These are phyloP conservation scores for Leucocoprinus leucothites DNA, from an alignment of 768 basidiomycete species.

Conservation along the genomic window DNA sequence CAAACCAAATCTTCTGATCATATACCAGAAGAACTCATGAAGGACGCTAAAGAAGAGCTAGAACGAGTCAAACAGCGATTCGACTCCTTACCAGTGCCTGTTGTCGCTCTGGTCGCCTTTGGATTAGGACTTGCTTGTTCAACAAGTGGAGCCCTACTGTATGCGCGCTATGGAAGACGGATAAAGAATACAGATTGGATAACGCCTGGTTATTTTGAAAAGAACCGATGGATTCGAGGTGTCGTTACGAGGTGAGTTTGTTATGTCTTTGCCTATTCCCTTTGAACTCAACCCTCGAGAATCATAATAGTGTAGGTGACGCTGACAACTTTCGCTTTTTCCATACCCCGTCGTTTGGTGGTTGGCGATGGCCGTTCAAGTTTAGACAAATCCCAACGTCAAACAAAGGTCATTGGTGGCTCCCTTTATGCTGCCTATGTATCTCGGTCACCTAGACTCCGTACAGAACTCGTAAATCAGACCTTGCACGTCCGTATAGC, in stretches of 20 bases:
- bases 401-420: constrained; percentile 45
- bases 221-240: constrained; percentile 71
- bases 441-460: constrained; percentile 1
- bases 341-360: constrained; percentile 80
- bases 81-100: constrained; percentile 24
- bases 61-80: constrained; percentile 17
- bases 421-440: neutral
- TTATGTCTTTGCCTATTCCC: neutral
- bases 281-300: constrained; percentile 1
- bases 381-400: constrained; percentile 59
- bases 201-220: constrained; percentile 55
- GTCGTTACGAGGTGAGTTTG: constrained; percentile 68
- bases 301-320: constrained; percentile 65
- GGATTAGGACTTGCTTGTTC: constrained; percentile 37
- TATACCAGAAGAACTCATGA: neutral
- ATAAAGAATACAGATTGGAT: constrained; percentile 68
- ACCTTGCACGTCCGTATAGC: constrained; percentile 88
- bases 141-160: constrained; percentile 31
- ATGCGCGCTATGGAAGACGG: constrained; percentile 53
- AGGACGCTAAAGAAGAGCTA: neutral
- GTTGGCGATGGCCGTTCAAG: constrained; percentile 64
- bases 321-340: constrained; percentile 87
- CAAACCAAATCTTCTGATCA: neutral
- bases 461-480: constrained; percentile 66
- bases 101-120: constrained; percentile 34